Conservation (phyloP, 2,329 filamentous ascomycete species). For the Ceratocystis harringtonii region DNA sequence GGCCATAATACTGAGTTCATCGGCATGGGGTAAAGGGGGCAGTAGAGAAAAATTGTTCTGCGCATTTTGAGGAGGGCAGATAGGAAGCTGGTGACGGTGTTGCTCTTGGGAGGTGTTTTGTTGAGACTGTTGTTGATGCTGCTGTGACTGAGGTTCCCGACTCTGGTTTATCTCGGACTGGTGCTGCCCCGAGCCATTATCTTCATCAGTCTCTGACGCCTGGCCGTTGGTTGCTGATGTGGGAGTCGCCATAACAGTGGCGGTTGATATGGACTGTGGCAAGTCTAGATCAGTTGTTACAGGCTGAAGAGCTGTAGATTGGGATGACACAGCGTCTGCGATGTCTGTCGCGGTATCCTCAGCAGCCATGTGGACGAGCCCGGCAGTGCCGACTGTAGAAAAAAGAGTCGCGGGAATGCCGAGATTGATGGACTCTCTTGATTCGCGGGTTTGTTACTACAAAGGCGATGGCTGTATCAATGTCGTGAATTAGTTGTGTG, state of each 20-base stretch:
- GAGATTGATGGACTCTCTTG: not conserved
- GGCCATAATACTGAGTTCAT: conserved; percentile 21
- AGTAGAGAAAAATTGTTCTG: conserved; percentile 12
- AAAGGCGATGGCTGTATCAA: not conserved
- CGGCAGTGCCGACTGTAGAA: not conserved
- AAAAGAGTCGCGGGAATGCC: not conserved
- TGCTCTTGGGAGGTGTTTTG: not conserved
- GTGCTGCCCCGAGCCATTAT: not conserved
- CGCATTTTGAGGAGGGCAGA: not conserved
- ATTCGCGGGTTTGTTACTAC: not conserved
- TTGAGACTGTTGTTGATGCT: not conserved
- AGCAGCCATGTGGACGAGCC: not conserved
- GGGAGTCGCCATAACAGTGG: not conserved
- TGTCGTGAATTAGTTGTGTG: not conserved
- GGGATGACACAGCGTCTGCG: not conserved
- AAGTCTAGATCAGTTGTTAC: not conserved
- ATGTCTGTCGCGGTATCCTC: not conserved
- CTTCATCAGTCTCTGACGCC: not conserved
- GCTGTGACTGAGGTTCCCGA: not conserved
- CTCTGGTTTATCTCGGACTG: not conserved
- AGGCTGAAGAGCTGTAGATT: not conserved
- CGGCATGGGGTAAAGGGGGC: conserved; percentile 11
- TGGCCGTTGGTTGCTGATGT: not conserved
- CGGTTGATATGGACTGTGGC: not conserved
- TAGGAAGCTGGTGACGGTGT: conserved; percentile 3